Evolutionary conservation across 495 filamentous ascomycete genomes (phyloP).

Genomic region (Cryomyces antarcticus): DNA sequence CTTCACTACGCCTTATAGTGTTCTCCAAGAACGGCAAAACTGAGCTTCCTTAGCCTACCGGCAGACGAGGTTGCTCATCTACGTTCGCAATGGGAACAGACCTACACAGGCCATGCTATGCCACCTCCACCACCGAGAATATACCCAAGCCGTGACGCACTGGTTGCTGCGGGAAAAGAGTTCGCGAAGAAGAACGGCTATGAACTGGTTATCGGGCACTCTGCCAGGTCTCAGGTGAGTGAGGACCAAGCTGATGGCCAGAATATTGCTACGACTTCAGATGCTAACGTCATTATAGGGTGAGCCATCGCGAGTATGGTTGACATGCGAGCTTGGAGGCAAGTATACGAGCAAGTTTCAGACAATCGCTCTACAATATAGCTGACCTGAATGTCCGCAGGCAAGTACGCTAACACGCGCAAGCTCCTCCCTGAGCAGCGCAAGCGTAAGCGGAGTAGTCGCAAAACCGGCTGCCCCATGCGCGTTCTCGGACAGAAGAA

Average conservation of each 20-base stretch:
- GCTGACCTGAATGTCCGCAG: background rate
- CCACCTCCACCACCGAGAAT: background rate
- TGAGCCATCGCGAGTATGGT: background rate
- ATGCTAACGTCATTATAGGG: too few relatives aligned
- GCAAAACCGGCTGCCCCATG: background rate
- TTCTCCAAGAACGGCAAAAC: too few relatives aligned
- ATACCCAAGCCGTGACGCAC: background rate
- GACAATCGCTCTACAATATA: too few relatives aligned
- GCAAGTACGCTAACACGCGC: background rate
- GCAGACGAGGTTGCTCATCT: background rate
- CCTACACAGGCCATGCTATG: background rate
- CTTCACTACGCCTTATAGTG: too few relatives aligned
- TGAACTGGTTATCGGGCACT: slow-evolving; percentile 1
- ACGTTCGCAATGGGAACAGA: background rate
- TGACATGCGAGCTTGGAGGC: background rate
- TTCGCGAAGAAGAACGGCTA: background rate
- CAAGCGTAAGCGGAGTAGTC: background rate
- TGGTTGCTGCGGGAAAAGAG: background rate
- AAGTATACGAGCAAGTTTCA: background rate
- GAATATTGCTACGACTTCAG: too few relatives aligned
- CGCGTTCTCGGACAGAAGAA: background rate
- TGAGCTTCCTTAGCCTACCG: too few relatives aligned
- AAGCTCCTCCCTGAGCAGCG: background rate
- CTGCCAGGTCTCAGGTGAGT: background rate
- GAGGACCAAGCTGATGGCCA: background rate